Percentiles rank a stretch among this genome's conserved stretches.
These are phyloP conservation scores for Neoboletus brunneissimus DNA, from an alignment of 768 basidiomycete genomes.

Conservation along the genomic window DNA sequence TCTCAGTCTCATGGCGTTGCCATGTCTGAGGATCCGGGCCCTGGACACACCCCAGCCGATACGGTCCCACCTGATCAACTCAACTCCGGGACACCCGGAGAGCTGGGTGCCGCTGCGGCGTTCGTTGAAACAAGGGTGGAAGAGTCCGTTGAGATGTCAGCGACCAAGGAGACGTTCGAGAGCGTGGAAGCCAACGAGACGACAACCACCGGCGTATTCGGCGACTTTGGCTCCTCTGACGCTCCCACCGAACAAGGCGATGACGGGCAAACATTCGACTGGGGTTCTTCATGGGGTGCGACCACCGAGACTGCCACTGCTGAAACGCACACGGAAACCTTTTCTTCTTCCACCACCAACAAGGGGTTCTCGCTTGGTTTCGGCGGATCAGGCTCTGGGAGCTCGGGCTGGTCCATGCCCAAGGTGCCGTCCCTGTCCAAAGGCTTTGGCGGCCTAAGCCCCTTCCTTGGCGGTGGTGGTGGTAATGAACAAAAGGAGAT, in stretches of 20 bases:
- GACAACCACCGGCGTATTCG: not conserved
- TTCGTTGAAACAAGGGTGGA: constrained; percentile 5
- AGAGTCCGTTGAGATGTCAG: constrained; percentile 5
- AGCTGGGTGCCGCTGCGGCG: not conserved
- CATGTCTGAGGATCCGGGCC: not conserved
- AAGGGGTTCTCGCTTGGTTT: constrained; percentile 6
- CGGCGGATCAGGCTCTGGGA: not conserved
- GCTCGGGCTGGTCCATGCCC: not conserved
- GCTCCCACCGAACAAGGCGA: not conserved
- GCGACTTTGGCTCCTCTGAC: not conserved
- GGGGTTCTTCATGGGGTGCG: not conserved
- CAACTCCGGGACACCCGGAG: constrained; percentile 1
- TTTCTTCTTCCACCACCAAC: not conserved
- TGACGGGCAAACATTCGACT: not conserved
- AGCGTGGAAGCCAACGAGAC: not conserved
- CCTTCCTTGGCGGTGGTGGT: not conserved
- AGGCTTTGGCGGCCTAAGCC: not conserved
- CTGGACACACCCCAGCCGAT: constrained; percentile 30
- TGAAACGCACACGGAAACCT: not conserved
- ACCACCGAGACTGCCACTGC: not conserved
- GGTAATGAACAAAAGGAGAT: not conserved
- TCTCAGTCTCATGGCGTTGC: not conserved
- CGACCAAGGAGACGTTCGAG: constrained; percentile 8
- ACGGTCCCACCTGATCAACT: constrained; percentile 24
- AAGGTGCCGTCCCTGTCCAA: not conserved